A percentile compares a stretch with the other conserved stretches of the same genome.
phyloP scores from a whole-genome alignment of 2,329 filamentous ascomycete genomes.

The Xylariaceae sp. region DNA sequence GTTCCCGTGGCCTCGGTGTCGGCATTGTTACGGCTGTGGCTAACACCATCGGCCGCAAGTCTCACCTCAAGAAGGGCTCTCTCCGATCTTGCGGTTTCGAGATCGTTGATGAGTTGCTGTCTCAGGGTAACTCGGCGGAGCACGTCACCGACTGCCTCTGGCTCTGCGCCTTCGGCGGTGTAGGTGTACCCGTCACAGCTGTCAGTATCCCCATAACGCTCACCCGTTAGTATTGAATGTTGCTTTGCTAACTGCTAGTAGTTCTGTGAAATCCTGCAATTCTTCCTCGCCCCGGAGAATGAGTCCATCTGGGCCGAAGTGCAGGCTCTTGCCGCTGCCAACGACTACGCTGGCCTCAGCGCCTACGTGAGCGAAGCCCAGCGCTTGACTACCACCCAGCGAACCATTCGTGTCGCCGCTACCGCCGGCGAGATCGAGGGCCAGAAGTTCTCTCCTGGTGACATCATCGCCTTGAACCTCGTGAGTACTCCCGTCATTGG shows the following conservation, averaged over 20 bases:
- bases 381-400: constrained; percentile 37
- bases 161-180: constrained; percentile 38
- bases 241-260: constrained; percentile 20
- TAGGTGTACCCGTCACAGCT: constrained; percentile 36
- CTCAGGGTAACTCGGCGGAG: constrained; percentile 32
- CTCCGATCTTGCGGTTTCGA: constrained; percentile 38
- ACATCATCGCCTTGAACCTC: constrained; percentile 37
- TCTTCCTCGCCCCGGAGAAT: constrained; percentile 39
- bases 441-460: constrained; percentile 37
- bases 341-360: constrained; percentile 33
- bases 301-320: constrained; percentile 40
- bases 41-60: constrained; percentile 29
- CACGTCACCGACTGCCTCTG: constrained; percentile 35
- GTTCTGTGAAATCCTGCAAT: constrained; percentile 42
- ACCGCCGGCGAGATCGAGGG: constrained; percentile 35
- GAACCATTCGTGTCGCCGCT: constrained; percentile 36
- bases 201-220: constrained; percentile 26
- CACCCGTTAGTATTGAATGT: neutral
- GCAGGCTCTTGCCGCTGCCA: constrained; percentile 35
- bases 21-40: constrained; percentile 28
- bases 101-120: constrained; percentile 36
- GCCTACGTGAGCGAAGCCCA: constrained; percentile 39
- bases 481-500: constrained; percentile 29
- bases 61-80: constrained; percentile 33
- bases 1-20: constrained; percentile 29